These are phyloP conservation scores for Peronospora farinosa DNA, from an alignment of 352 stramenopile species.

Conservation along the genomic window DNA sequence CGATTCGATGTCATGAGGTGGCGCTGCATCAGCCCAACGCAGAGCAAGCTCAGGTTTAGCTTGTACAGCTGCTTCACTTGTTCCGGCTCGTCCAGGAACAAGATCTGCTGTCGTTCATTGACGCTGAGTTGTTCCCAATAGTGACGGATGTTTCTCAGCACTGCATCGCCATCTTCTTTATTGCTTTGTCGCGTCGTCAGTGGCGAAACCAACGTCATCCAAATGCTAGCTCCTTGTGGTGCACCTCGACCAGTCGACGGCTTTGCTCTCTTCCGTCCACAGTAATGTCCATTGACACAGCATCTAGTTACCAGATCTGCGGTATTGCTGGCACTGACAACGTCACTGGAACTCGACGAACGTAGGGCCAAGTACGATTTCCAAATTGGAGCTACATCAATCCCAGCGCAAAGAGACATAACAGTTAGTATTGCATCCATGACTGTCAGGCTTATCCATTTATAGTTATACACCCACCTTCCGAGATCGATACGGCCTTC, in stretches of 20 bases:
- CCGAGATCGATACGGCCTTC: slow-evolving; percentile 19
- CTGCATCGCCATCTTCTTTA: slow-evolving; percentile 12
- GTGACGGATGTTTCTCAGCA: slow-evolving; percentile 31
- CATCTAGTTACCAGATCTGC: slow-evolving; percentile 1
- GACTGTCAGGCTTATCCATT: neutral
- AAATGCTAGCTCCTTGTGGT: slow-evolving; percentile 9
- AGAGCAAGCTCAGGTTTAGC: slow-evolving; percentile 78
- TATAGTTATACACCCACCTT: slow-evolving; percentile 26
- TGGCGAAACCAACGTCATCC: slow-evolving; percentile 24
- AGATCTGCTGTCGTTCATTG: slow-evolving; percentile 61
- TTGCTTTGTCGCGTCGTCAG: slow-evolving; percentile 10
- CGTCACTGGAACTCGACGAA: slow-evolving; percentile 16
- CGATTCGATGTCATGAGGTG: slow-evolving; percentile 54
- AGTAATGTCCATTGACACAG: neutral
- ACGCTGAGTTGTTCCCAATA: slow-evolving; percentile 69
- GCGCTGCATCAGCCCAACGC: slow-evolving; percentile 77
- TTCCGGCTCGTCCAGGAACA: slow-evolving; percentile 76
- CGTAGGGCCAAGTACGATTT: slow-evolving; percentile 55
- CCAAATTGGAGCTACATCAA: slow-evolving; percentile 52
- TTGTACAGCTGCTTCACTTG: slow-evolving; percentile 86
- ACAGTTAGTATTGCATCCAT: slow-evolving; percentile 3
- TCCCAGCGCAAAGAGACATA: neutral
- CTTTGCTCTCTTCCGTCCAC: slow-evolving; percentile 43
- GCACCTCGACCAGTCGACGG: slow-evolving; percentile 13
- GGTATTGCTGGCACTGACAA: slow-evolving; percentile 4